Evolutionary conservation across 331 rosid genomes (phyloP).

Genomic region (Prunus yedoensis): DNA sequence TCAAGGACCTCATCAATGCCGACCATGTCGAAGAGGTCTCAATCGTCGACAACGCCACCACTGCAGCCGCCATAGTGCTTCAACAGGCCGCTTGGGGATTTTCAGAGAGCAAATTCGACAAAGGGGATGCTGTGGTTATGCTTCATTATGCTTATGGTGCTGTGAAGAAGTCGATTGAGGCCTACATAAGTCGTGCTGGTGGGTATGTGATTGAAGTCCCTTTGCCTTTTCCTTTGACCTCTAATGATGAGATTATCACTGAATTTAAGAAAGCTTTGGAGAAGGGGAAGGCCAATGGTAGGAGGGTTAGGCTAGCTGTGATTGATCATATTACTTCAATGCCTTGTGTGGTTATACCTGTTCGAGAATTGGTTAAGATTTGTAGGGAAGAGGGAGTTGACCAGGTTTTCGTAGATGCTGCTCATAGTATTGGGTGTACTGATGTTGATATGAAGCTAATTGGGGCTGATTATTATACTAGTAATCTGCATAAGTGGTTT

Average conservation of each 20-base stretch:
- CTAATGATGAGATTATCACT: conserved; percentile 59
- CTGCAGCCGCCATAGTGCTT: conserved; percentile 86
- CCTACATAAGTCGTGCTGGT: conserved; percentile 82
- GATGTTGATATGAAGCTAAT: conserved; percentile 81
- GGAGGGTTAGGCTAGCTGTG: conserved; percentile 74
- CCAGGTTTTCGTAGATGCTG: conserved; percentile 85
- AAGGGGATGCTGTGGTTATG: conserved; percentile 78
- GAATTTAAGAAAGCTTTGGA: conserved; percentile 74
- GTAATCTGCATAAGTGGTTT: conserved; percentile 94
- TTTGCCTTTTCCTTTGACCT: conserved; percentile 73
- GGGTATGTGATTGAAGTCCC: conserved; percentile 78
- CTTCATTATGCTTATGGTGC: conserved; percentile 89
- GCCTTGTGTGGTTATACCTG: conserved; percentile 85
- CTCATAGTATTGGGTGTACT: conserved; percentile 83
- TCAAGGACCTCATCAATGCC: conserved; percentile 69
- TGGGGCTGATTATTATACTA: conserved; percentile 92
- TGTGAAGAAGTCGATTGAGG: conserved; percentile 85
- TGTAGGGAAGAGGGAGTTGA: conserved; percentile 95
- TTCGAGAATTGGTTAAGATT: conserved; percentile 70
- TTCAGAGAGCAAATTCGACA: conserved; percentile 58
- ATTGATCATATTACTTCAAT: conserved; percentile 94
- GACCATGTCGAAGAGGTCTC: conserved; percentile 70
- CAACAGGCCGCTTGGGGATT: conserved; percentile 80
- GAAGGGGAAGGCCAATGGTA: conserved; percentile 61
- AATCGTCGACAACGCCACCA: conserved; percentile 94